Evolutionary conservation across 768 basidiomycete genomes (phyloP).

Genomic region (Fomitopsis pulvina): DNA sequence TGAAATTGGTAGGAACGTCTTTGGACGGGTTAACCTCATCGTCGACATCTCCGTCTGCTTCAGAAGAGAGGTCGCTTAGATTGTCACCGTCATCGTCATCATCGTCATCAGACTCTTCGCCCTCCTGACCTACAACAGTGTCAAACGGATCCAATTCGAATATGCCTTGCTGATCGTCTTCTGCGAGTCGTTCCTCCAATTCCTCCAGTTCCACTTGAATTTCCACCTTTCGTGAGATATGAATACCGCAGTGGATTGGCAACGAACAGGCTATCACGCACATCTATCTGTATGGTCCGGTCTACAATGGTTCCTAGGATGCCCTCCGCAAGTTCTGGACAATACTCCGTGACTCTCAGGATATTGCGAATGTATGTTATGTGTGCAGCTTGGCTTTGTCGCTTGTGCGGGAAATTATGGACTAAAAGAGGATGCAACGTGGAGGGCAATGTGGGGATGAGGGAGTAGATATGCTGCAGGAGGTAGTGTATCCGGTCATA

Average conservation of each 20-base stretch:
- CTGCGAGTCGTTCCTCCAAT: constrained; percentile 59
- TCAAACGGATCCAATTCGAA: constrained; percentile 87
- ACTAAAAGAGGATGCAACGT: constrained; percentile 82
- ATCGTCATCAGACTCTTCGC: constrained; percentile 48
- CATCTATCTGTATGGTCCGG: constrained; percentile 94
- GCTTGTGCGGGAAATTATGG: constrained; percentile 88
- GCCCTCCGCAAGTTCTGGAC: constrained; percentile 78
- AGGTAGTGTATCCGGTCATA: constrained; percentile 86
- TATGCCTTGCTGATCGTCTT: constrained; percentile 44
- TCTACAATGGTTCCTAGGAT: constrained; percentile 86
- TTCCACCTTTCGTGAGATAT: constrained; percentile 58
- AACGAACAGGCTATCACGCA: constrained; percentile 31
- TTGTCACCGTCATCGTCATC: constrained; percentile 41
- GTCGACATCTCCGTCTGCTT: constrained; percentile 46
- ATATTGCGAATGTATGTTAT: constrained; percentile 89
- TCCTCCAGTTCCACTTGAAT: constrained; percentile 96
- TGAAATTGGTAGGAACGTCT: constrained; percentile 50
- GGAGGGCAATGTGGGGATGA: constrained; percentile 88
- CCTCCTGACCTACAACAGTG: constrained; percentile 72
- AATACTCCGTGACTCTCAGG: constrained; percentile 77
- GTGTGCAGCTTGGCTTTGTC: constrained; percentile 73
- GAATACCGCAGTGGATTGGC: background rate
- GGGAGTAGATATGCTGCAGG: constrained; percentile 76
- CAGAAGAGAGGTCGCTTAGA: constrained; percentile 75
- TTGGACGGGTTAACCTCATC: constrained; percentile 27